Conservation (phyloP, 2,329 filamentous ascomycete genomes). For the Juglanconis sp. region DNA sequence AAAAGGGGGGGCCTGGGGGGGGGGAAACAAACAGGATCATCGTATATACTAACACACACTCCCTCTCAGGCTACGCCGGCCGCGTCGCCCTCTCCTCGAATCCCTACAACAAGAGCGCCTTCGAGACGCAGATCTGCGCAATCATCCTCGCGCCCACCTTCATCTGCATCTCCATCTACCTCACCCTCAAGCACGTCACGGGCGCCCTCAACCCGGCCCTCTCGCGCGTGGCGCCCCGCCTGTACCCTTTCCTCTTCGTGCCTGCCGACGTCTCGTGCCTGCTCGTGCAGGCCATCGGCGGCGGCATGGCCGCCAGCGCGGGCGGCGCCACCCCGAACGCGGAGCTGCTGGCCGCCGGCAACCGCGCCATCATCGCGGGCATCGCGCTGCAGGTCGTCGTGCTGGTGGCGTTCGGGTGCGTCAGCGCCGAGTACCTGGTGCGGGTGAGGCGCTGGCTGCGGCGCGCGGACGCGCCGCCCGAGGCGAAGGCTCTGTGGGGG, state of each 20-base stretch:
- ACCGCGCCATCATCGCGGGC: constrained; percentile 52
- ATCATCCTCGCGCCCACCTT: constrained; percentile 60
- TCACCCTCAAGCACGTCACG: constrained; percentile 59
- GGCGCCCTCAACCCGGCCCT: constrained; percentile 45
- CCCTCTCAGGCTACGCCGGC: constrained; percentile 46
- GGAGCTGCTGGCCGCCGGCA: constrained; percentile 41
- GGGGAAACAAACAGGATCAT: background rate
- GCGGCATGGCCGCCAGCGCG: constrained; percentile 48
- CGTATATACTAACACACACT: background rate
- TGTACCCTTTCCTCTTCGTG: constrained; percentile 57
- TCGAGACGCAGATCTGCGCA: constrained; percentile 57
- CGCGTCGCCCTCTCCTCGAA: constrained; percentile 49
- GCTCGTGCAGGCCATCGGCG: constrained; percentile 56
- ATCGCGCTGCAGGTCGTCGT: constrained; percentile 53
- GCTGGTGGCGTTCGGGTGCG: constrained; percentile 41
- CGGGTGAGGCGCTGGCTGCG: constrained; percentile 39
- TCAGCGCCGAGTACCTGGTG: constrained; percentile 44
- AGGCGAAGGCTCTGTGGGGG: constrained; percentile 38
- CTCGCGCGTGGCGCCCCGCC: constrained; percentile 49
- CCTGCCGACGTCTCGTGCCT: constrained; percentile 57
- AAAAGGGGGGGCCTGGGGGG: background rate
- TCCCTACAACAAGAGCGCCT: constrained; percentile 52
- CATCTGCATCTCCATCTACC: constrained; percentile 61
- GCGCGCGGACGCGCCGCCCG: constrained; percentile 26
- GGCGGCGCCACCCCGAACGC: constrained; percentile 31